Evolutionary conservation across 441 rosid genomes (phyloP), one percentile per base, ranked within the genome.

Genomic region (Pelargonium fulgidum): DNA sequence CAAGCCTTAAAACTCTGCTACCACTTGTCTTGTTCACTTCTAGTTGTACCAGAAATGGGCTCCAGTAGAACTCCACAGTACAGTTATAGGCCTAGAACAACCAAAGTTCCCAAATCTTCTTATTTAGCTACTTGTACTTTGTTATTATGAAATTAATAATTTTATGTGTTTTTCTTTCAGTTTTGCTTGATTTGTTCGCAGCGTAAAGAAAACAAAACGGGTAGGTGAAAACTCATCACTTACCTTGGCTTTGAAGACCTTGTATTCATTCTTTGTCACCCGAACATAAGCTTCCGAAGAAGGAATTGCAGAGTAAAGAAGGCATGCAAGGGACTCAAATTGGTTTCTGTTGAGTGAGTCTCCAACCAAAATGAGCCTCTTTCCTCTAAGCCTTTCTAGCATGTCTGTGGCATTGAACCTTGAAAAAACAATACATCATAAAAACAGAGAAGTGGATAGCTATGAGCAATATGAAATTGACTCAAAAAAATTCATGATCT

Each of bases 321-420:
- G 79, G 63, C 80, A 82, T 64, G 78, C 78, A 36, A 82, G 81
- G 17, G 85, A 82, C 64, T 82, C 85, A 75, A 78, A 82, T 64
- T 79, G 82, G 73, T 80, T 77, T 71, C 77, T 63, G 78, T 82
- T 82, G 47, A 82, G 77, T 1, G 85, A 82, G 33, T 82, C 85
- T 48, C 85, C 83, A 12, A 79, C 81, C 44, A 82, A 58, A 45
- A 77, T 72, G 36, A 79, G 64, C 42, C 83, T 75, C 76, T 79
- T 82, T 69, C 81, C 81, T 74, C 74, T 64, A 14, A 79, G 77
- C n/a, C 83, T 79, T 67, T 73, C 78, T 59, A 79, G 54, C 83
- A 82, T 71, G 71, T 79, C 78, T 26, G 69, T 75, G 26, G 75
- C 83, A 70, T 80, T 74, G 66, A 83, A 80, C 81, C 85, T 83